Percentiles rank a stretch among this genome's conserved stretches.
Conservation (phyloP, 345 rosid genomes). For the Clarkia xantiana region DNA sequence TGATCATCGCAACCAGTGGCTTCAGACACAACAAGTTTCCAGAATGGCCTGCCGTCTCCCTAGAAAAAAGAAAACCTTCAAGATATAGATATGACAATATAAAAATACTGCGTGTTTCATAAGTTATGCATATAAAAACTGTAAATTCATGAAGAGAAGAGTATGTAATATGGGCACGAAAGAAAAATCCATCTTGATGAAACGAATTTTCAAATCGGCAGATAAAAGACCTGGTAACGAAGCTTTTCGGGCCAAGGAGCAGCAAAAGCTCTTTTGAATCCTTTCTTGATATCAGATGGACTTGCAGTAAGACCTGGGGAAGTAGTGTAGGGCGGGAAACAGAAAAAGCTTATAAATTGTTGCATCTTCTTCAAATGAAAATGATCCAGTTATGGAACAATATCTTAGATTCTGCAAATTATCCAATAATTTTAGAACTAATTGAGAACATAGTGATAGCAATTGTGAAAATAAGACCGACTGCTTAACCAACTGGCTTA, state of each 20-base stretch:
- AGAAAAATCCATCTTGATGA: neutral
- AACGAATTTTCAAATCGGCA: slow-evolving; percentile 1
- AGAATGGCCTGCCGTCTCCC: slow-evolving; percentile 88
- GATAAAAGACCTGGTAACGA: slow-evolving; percentile 53
- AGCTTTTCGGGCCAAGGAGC: slow-evolving; percentile 75
- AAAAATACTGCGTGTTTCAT: slow-evolving; percentile 1
- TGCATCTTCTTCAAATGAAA: too few species aligned
- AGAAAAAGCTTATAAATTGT: neutral
- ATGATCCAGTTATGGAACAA: too few species aligned
- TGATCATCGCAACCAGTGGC: slow-evolving; percentile 65
- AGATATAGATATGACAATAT: slow-evolving; percentile 4
- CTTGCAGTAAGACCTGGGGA: slow-evolving; percentile 43
- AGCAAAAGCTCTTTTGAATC: slow-evolving; percentile 70
- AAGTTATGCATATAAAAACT: neutral
- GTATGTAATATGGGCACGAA: too few species aligned
- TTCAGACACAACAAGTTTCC: slow-evolving; percentile 70
- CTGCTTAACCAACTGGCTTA: too few species aligned
- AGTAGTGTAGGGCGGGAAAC: neutral
- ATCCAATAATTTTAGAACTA: too few species aligned
- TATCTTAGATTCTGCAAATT: too few species aligned
- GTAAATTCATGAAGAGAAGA: too few species aligned
- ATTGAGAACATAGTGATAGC: too few species aligned
- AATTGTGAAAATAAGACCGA: too few species aligned
- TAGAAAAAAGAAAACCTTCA: slow-evolving; percentile 11
- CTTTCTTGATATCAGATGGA: slow-evolving; percentile 62